phyloP scores from a whole-genome alignment of 768 basidiomycete species.

The Podaxis sp. region DNA sequence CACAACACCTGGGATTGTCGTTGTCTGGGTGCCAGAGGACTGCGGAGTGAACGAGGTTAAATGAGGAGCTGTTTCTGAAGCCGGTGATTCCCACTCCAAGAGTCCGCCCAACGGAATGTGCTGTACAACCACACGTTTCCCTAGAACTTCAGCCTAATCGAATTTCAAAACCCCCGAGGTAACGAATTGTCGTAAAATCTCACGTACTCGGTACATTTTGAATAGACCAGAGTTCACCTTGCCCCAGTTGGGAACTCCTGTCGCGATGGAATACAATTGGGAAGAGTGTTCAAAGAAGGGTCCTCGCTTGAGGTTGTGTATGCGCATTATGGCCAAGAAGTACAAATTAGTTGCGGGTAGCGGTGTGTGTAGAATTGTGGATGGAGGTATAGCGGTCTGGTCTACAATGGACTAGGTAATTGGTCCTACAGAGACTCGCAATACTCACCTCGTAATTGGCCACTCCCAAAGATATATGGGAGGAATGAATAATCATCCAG shows the following conservation, averaged over 20 bases:
- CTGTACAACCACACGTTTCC: constrained; percentile 95
- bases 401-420: constrained; percentile 37
- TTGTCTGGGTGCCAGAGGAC: constrained; percentile 32
- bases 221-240: constrained; percentile 90
- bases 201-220: constrained; percentile 90
- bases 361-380: constrained; percentile 57
- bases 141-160: constrained; percentile 80
- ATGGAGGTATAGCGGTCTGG: constrained; percentile 63
- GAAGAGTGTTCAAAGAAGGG: constrained; percentile 94
- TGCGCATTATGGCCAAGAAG: constrained; percentile 74
- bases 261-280: constrained; percentile 82
- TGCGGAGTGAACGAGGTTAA: constrained; percentile 30
- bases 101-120: constrained; percentile 86
- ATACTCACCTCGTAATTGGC: constrained; percentile 72
- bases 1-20: not conserved
- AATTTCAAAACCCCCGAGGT: constrained; percentile 9
- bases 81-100: constrained; percentile 56
- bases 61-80: not conserved
- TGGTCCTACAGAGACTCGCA: constrained; percentile 15
- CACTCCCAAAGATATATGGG: constrained; percentile 89
- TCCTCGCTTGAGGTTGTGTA: constrained; percentile 78
- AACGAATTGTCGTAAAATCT: constrained; percentile 2
- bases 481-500: constrained; percentile 91
- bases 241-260: constrained; percentile 84
- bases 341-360: constrained; percentile 75